Evolutionary conservation across 2,329 filamentous ascomycete species (phyloP).

Genomic region (Aspergillaceae sp.): DNA sequence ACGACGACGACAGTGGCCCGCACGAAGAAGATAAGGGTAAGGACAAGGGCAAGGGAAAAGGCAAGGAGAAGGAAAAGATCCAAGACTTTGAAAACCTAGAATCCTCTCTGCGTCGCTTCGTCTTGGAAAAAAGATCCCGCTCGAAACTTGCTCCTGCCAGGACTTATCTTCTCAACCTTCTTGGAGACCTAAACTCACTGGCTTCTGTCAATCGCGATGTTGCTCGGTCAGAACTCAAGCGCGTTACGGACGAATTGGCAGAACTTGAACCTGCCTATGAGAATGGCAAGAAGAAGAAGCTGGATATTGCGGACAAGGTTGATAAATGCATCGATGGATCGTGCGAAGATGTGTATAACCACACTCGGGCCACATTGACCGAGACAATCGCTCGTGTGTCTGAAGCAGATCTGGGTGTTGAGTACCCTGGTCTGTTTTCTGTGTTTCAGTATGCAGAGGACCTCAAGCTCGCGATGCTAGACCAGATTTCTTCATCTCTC

Average conservation of each 20-base stretch:
- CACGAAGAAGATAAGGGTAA: slow-evolving; percentile 47
- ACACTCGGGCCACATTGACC: slow-evolving; percentile 67
- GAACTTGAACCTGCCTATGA: slow-evolving; percentile 81
- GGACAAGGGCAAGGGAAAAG: slow-evolving; percentile 69
- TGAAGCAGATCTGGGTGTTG: slow-evolving; percentile 67
- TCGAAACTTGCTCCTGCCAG: slow-evolving; percentile 94
- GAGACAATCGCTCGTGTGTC: slow-evolving; percentile 69
- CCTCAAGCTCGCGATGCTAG: slow-evolving; percentile 82
- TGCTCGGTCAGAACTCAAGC: slow-evolving; percentile 72
- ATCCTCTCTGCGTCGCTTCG: slow-evolving; percentile 79
- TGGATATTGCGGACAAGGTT: slow-evolving; percentile 71
- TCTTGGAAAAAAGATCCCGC: slow-evolving; percentile 86
- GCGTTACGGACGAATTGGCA: slow-evolving; percentile 69
- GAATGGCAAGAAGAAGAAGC: slow-evolving; percentile 68
- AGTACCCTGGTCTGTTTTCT: slow-evolving; percentile 75
- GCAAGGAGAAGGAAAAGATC: slow-evolving; percentile 80
- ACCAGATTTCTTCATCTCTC: slow-evolving; percentile 74
- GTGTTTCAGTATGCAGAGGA: slow-evolving; percentile 92
- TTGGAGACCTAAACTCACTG: slow-evolving; percentile 75
- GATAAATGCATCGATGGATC: slow-evolving; percentile 76
- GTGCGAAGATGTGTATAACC: slow-evolving; percentile 74
- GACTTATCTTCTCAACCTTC: slow-evolving; percentile 88
- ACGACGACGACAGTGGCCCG: slow-evolving; percentile 44
- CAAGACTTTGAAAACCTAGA: slow-evolving; percentile 86
- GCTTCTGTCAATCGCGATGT: slow-evolving; percentile 83